Conservation (phyloP, 2,329 filamentous ascomycete genomes). For the Cryphonectria naterciae region DNA sequence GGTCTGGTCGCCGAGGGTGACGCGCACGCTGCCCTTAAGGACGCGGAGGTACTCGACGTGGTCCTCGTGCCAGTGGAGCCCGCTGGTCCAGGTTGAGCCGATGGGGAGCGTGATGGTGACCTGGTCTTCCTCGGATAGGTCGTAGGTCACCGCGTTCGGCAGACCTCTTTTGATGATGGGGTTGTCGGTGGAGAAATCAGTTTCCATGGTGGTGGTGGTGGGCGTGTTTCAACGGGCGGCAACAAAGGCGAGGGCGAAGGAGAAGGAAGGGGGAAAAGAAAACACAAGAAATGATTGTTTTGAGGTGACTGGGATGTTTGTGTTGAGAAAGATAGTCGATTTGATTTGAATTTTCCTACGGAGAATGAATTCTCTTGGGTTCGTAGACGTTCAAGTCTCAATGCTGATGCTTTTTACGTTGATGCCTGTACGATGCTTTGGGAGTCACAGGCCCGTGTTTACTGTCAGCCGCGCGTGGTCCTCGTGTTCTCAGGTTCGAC, state of each 20-base stretch:
- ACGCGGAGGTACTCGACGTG: slow-evolving; percentile 53
- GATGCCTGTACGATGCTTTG: neutral
- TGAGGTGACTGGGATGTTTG: neutral
- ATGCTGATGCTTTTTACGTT: neutral
- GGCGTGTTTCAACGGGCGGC: too few species aligned
- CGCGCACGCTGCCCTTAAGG: slow-evolving; percentile 42
- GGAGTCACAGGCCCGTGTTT: neutral
- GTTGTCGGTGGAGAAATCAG: slow-evolving; percentile 13
- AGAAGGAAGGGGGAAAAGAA: neutral
- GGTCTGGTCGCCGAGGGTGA: slow-evolving; percentile 30
- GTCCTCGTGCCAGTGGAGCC: slow-evolving; percentile 53
- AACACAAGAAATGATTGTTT: neutral
- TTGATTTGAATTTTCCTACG: neutral
- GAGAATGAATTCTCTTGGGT: neutral
- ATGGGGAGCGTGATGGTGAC: slow-evolving; percentile 49
- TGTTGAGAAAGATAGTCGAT: neutral
- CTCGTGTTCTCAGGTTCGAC: neutral
- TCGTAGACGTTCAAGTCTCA: neutral
- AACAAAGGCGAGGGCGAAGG: neutral
- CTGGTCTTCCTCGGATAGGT: slow-evolving; percentile 43
- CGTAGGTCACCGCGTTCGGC: slow-evolving; percentile 28
- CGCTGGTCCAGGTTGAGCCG: slow-evolving; percentile 51
- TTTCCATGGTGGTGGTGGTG: neutral
- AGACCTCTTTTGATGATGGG: slow-evolving; percentile 22
- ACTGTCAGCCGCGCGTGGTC: neutral